These are phyloP conservation scores for Solanum pimpinellifolium DNA, from an alignment of 257 asterid species.

Conservation along the genomic window DNA sequence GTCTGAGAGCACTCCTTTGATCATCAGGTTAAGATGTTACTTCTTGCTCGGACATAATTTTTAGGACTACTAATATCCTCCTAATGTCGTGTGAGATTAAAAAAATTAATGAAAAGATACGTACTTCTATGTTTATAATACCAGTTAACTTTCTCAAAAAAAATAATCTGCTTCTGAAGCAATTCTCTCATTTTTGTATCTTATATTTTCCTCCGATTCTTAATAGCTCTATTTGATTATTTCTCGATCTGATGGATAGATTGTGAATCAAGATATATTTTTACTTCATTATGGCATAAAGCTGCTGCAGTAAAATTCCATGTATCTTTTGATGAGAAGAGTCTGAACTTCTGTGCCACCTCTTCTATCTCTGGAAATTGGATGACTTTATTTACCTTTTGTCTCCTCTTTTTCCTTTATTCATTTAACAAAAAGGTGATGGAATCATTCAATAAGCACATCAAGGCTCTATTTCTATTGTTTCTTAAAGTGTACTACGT, in stretches of 20 bases:
- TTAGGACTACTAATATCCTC: background rate
- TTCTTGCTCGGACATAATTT: background rate
- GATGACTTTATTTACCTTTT: background rate
- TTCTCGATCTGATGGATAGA: background rate
- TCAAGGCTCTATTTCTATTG: background rate
- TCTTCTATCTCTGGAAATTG: background rate
- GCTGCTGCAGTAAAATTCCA: background rate
- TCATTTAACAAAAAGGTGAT: background rate
- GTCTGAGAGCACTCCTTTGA: background rate
- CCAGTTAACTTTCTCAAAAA: too few species aligned
- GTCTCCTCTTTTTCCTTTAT: background rate
- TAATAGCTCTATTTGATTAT: background rate
- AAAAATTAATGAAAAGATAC: background rate
- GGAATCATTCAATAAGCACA: background rate
- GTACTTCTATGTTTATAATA: too few species aligned
- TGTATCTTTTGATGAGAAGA: background rate
- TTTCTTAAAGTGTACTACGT: background rate
- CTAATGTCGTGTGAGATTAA: background rate
- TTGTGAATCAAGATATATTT: background rate
- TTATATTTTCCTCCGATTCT: background rate
- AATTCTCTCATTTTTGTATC: background rate
- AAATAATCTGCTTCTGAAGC: background rate
- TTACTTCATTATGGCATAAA: background rate
- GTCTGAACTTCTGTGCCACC: background rate
- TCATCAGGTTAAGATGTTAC: background rate